These are phyloP conservation scores for Cenchrus purpureus DNA, from an alignment of 176 grass and related monocot genomes.

Conservation along the genomic window DNA sequence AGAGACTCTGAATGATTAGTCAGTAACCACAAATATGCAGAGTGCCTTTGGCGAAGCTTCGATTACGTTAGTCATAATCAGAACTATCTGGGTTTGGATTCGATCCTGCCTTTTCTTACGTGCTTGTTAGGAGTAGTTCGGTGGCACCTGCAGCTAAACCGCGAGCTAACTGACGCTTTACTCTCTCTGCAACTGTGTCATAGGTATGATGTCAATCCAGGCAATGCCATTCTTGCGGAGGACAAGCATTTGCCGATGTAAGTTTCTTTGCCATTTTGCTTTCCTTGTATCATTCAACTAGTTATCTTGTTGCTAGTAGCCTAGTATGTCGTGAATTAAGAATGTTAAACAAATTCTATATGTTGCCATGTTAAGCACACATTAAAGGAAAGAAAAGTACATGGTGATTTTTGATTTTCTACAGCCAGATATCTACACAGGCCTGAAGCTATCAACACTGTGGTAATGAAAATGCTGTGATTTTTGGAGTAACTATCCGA, in stretches of 20 bases:
- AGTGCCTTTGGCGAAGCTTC: neutral
- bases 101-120: neutral
- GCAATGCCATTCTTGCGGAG: slow-evolving; percentile 70
- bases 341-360: neutral
- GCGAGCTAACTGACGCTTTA: slow-evolving; percentile 21
- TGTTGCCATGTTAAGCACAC: neutral
- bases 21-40: neutral
- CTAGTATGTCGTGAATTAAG: neutral
- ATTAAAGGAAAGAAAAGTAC: neutral
- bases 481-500: neutral
- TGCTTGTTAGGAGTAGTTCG: neutral
- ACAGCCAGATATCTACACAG: neutral
- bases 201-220: slow-evolving; percentile 70
- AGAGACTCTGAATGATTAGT: neutral
- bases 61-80: neutral
- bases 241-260: slow-evolving; percentile 84
- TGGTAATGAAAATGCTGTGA: too few species aligned
- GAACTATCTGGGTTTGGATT: neutral
- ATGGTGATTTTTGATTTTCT: neutral
- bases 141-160: neutral
- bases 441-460: neutral
- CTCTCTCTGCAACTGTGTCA: slow-evolving; percentile 6
- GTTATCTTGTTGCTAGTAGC: neutral
- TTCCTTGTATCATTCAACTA: neutral
- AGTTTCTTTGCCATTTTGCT: slow-evolving; percentile 3